A percentile compares a stretch with the other conserved stretches of the same genome.
phyloP scores from a whole-genome alignment of 257 asterid genomes.

The Ophiorrhiza pumila region DNA sequence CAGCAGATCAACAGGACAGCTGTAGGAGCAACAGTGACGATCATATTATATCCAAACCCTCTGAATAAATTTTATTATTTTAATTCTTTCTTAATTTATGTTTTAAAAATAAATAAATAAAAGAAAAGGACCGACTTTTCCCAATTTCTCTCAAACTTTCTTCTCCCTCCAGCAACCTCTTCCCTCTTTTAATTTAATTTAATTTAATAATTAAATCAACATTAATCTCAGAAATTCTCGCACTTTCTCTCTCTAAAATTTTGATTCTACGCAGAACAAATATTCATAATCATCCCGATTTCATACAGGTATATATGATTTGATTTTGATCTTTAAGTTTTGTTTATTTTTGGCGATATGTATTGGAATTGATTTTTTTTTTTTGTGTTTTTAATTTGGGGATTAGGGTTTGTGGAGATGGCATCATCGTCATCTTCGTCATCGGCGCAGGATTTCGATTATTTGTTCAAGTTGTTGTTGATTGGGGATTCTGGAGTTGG shows the following conservation, averaged over 20 bases:
- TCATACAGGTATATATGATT: not conserved
- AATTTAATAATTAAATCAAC: not conserved
- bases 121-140: not conserved
- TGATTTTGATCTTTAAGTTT: not conserved
- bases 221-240: not conserved
- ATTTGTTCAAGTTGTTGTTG: slow-evolving; percentile 35
- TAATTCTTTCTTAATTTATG: no score
- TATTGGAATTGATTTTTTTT: not conserved
- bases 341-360: not conserved
- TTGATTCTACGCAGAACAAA: not conserved
- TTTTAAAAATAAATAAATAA: no score
- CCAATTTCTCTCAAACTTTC: not conserved
- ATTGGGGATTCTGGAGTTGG: slow-evolving; percentile 99
- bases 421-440: slow-evolving; percentile 42
- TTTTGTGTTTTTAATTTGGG: slow-evolving; percentile 5
- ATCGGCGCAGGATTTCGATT: slow-evolving; percentile 40
- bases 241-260: not conserved
- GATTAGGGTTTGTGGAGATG: slow-evolving; percentile 25
- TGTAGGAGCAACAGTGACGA: no score
- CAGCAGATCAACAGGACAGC: no score
- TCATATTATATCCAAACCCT: no score
- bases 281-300: not conserved
- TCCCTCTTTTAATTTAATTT: not conserved
- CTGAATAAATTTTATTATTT: no score
- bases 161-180: slow-evolving; percentile 13